Base-by-base conservation (phyloP, 2,329 filamentous ascomycete genomes). In the Colletotrichum gigasporum region DNA sequence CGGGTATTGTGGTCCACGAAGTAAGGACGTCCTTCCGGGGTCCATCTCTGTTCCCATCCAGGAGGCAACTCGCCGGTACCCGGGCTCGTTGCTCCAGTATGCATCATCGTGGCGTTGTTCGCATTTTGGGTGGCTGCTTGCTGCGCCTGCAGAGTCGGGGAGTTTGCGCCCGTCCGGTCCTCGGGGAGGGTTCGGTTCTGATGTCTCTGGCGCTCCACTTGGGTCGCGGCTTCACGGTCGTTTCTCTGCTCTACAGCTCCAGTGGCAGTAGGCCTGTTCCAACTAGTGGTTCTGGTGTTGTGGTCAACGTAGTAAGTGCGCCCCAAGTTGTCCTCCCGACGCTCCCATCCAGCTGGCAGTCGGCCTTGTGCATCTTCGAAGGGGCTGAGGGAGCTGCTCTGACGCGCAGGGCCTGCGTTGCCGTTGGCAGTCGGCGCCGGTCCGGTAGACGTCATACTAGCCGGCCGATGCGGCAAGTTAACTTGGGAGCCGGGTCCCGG, bases 1-100 rank as follows among this genome's bases (percentile, higher is more conserved):
- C 96, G 89, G 9, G 96, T 98, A 76, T 98, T 99, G 79, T 99
- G 96, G 76, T 99, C 96, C 51, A 99, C 96, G 78, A 97, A 99
- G 79, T 99, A 99, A 8, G 95, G 87, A 52, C 96, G 89, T 26
- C 95, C 94, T 82, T 99, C 96, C 0, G 96, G 95, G 0, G 96
- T 99, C 79, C 93, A 94, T 71, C 96, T 87, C 77, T 97, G 94
- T 79, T 99, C 96, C 96, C 96, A 99, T 26, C 95, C 93, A 18
- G 95, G 90, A 37, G 96, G 96, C 65, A 99, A 88, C 79, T 99
- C 96, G 66, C 96, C 96, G 63, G 93, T 95, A 42, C 96, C 96
- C 55, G 95, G 93, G 69, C 93, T 97, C 16, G 96, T 99, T 54
- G 92, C 94, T 67, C 95, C 95, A 3, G 95, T 97, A 66, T 96